Base-by-base conservation (phyloP, 1,284 basidiomycete species). In the Pisolithus thermaeus region DNA sequence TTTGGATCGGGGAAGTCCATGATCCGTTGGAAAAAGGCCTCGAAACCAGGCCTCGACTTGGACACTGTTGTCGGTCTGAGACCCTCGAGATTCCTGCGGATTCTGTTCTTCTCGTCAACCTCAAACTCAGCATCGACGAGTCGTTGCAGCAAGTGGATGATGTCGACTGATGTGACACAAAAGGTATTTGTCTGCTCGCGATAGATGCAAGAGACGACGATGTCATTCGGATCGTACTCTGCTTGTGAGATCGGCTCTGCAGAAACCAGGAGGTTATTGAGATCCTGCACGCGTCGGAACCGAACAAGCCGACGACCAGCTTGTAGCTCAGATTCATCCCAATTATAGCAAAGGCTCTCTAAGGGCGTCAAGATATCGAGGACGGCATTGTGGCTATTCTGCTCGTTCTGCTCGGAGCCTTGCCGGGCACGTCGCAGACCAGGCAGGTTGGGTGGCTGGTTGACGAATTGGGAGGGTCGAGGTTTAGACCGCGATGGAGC, bases 101-200 rank as follows among this genome's bases (percentile, higher is more conserved):
- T 97, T 39, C 95, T 79, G 64, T 97, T 97, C 78, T 97, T 97
- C 77, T 97, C 95, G 68, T 96, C 93, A 40, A 96, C 90, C 20
- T 87, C 86, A 65, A 97, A 96, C 46, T 86, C 78, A 38, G 83
- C 81, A 25, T 85, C 88, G 30, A 94, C 87, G 42, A 98, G 78
- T 12, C 87, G 83, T 70, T 97, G 93, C 49, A 98, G 81, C 16
- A 97, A 78, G 66, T 89, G 92, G 64, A 98, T 96, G 64, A 93
- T 85, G 67, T 98, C 95, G 56, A 97, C 95, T 0, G 92, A 96
- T 12, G 95, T 98, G 58, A 94, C 84, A 68, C 84, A 95, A 72
- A 84, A 95, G 23, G 83, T 75, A 58, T 87, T 82, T 41, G 79
- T 81, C 52, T 90, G 86, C 50, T 87, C 80, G 52, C 90, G 84